Conservation (phyloP, 202 grass and related monocot species). For the Bolboschoenoplectus hybrid region DNA sequence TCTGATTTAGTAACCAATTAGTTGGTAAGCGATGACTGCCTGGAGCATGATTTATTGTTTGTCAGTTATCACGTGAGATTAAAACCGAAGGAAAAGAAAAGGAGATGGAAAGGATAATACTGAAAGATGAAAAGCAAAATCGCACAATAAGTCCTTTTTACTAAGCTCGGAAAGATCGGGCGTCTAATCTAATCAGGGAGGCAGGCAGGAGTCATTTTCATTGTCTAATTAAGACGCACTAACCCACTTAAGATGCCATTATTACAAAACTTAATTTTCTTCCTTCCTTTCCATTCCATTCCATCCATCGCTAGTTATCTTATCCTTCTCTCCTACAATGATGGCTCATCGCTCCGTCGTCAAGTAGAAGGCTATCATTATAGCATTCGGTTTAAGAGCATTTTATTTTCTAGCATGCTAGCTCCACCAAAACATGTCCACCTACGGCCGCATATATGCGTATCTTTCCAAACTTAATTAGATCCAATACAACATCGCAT, state of each 20-base stretch:
- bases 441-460: constrained; percentile 5
- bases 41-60: background rate
- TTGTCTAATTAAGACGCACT: constrained; percentile 19
- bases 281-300: too few species aligned
- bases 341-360: constrained; percentile 19
- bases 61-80: constrained; percentile 4
- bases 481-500: constrained; percentile 27
- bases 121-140: constrained; percentile 12
- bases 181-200: constrained; percentile 29
- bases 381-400: background rate
- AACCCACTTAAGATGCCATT: constrained; percentile 40
- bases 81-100: background rate
- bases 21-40: background rate
- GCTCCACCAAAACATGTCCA: constrained; percentile 8
- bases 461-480: background rate
- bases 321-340: constrained; percentile 23
- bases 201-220: constrained; percentile 20
- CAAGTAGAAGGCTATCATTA: constrained; percentile 28
- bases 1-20: background rate
- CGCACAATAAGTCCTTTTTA: background rate
- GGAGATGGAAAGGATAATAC: background rate
- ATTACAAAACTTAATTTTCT: constrained; percentile 11
- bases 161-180: constrained; percentile 9
- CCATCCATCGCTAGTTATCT: background rate
- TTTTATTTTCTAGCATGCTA: constrained; percentile 6